Base-by-base conservation (phyloP, 2,329 filamentous ascomycete species). In the Colletotrichum tropicicola region DNA sequence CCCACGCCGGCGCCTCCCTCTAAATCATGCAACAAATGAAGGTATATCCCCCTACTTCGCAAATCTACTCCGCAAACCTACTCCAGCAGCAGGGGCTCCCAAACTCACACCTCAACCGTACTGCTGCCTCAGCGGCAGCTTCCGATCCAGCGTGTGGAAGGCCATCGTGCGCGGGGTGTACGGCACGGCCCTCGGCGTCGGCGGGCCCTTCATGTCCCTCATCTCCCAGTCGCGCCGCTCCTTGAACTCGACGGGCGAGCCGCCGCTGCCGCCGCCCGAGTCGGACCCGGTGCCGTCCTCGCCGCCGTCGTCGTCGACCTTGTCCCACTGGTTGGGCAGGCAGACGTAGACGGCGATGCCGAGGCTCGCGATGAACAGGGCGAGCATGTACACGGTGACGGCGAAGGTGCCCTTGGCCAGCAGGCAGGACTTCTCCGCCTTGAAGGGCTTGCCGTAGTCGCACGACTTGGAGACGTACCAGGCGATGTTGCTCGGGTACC, bases 401-500 rank as follows among this genome's bases (percentile, higher is more conserved):
- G 85, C 90, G 70, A 93, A 91, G 13, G 84, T 82, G 55, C 83
- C 86, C 74, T 93, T 91, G 6, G 92, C 91, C 74, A 92, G 84
- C 72, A 83, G 77, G 75, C 92, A 95, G 70, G 87, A 88, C 58
- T 83, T 78, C 49, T 85, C 81, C 27, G 85, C 84, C 52, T 77
- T 78, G 65, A 83, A 83, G 5, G 83, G 80, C 56, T 80, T 80
- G 2, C 89, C 89, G 37, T 90, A 82, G 56, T 77, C 81, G 78
- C 92, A 95, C 66, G 86, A 87, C 75, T 91, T 88, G 57, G 86
- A 85, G 70, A 94, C 87, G 75, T 94, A 94, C 92, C 92, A 95
- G 6, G 91, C 85, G 25, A 87, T 83, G 25, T 83, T 82, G 71
- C 89, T 89, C 5, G 85, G 85, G 71, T 89, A 85, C 44, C 82